Percentiles rank a stretch among this genome's conserved stretches.
Conservation (phyloP, 2,329 filamentous ascomycete genomes). For the Aspergillus proliferans region DNA sequence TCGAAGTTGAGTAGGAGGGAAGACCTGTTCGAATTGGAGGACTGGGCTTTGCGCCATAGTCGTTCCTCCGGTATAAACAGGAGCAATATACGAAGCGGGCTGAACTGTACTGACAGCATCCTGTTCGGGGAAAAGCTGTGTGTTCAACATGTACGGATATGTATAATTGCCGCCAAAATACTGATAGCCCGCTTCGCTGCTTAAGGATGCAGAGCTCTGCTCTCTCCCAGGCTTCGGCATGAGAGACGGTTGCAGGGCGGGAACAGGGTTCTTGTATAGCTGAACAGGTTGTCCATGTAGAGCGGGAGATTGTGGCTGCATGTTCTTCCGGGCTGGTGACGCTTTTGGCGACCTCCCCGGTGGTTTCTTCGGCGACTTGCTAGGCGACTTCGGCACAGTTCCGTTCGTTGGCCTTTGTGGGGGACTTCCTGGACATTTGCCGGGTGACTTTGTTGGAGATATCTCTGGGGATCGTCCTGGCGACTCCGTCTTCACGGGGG, state of each 20-base stretch:
- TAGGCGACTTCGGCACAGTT: background rate
- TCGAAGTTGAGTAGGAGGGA: background rate
- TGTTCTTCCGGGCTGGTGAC: background rate
- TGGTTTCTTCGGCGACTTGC: background rate
- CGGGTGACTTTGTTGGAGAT: background rate
- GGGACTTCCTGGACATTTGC: background rate
- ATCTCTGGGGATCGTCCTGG: background rate
- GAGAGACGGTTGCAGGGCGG: background rate
- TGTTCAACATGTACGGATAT: background rate
- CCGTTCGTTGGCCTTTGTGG: background rate
- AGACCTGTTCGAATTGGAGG: background rate
- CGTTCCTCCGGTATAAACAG: background rate
- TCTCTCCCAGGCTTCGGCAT: background rate
- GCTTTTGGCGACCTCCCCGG: background rate
- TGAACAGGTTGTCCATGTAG: background rate
- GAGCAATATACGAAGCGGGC: background rate
- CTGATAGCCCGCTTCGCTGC: background rate
- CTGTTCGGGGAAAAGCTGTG: background rate
- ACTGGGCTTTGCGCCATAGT: background rate
- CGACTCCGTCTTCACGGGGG: background rate
- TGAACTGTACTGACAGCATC: background rate
- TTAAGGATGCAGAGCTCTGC: background rate
- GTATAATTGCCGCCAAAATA: background rate
- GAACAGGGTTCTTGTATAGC: background rate
- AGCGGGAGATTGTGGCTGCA: background rate